Conservation (phyloP, 1,139 yeast genomes). For the Nakaseomyces kungkrabaensis region DNA sequence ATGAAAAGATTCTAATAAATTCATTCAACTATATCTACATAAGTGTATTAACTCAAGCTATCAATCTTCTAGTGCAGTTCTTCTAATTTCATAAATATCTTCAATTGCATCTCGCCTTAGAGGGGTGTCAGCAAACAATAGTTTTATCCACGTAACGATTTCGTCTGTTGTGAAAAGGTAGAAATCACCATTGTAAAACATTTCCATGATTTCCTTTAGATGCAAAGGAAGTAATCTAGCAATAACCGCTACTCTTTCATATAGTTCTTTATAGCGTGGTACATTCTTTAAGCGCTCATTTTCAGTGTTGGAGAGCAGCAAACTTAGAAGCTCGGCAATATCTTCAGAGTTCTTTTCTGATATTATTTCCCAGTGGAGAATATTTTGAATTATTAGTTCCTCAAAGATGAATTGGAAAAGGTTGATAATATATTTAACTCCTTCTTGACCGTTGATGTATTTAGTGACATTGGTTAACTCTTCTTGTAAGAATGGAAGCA, state of each 20-base stretch:
- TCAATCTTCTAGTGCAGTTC: slow-evolving; percentile 15
- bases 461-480: slow-evolving; percentile 16
- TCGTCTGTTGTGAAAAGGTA: slow-evolving; percentile 64
- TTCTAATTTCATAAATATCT: slow-evolving; percentile 46
- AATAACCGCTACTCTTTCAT: slow-evolving; percentile 22
- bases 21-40: too few species aligned
- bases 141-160: slow-evolving; percentile 45
- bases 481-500: slow-evolving; percentile 18
- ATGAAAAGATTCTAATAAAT: too few species aligned
- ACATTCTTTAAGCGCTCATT: slow-evolving; percentile 8
- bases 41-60: too few species aligned
- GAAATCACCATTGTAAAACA: slow-evolving; percentile 64
- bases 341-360: slow-evolving; percentile 28
- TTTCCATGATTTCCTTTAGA: slow-evolving; percentile 57
- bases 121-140: slow-evolving; percentile 65
- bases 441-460: slow-evolving; percentile 10
- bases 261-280: slow-evolving; percentile 16
- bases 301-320: slow-evolving; percentile 18
- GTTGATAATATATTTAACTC: slow-evolving; percentile 7
- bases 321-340: slow-evolving; percentile 19
- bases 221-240: slow-evolving; percentile 40
- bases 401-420: slow-evolving; percentile 18
- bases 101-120: slow-evolving; percentile 49
- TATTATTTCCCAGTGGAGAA: slow-evolving; percentile 26
- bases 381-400: slow-evolving; percentile 15